Evolutionary conservation across 1,139 yeast species (phyloP).

Genomic region (Yamadazyma siamensis): DNA sequence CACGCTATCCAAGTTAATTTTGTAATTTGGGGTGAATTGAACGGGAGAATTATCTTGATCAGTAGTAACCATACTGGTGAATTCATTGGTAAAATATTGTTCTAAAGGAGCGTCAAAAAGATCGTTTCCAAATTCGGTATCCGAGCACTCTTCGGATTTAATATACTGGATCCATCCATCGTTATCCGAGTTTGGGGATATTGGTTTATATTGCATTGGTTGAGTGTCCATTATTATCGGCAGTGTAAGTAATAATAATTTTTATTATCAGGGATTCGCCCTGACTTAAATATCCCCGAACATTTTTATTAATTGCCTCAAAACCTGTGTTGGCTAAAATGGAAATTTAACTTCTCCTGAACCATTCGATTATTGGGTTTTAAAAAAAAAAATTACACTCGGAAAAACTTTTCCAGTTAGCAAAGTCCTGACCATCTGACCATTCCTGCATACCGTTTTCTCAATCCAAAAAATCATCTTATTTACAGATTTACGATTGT

Average conservation of each 20-base stretch:
- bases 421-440: too few species aligned
- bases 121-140: slow-evolving; percentile 1
- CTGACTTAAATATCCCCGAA: too few species aligned
- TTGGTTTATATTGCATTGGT: slow-evolving; percentile 3
- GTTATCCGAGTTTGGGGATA: slow-evolving; percentile 13
- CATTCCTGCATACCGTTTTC: too few species aligned
- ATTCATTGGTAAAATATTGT: slow-evolving; percentile 3
- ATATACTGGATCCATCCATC: slow-evolving; percentile 15
- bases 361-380: too few species aligned
- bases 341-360: too few species aligned
- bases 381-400: too few species aligned
- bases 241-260: too few species aligned
- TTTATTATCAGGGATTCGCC: background rate
- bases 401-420: too few species aligned
- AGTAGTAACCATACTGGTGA: slow-evolving; percentile 2
- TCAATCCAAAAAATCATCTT: too few species aligned
- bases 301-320: too few species aligned
- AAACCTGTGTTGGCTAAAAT: too few species aligned
- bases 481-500: too few species aligned
- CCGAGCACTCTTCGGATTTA: slow-evolving; percentile 8
- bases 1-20: slow-evolving; percentile 11
- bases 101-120: slow-evolving; percentile 4
- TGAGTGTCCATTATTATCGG: slow-evolving; percentile 3
- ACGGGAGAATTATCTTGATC: slow-evolving; percentile 5
- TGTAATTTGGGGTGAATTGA: slow-evolving; percentile 1